Conservation (phyloP, 345 rosid species). For the Eucalyptus erythrocorys region DNA sequence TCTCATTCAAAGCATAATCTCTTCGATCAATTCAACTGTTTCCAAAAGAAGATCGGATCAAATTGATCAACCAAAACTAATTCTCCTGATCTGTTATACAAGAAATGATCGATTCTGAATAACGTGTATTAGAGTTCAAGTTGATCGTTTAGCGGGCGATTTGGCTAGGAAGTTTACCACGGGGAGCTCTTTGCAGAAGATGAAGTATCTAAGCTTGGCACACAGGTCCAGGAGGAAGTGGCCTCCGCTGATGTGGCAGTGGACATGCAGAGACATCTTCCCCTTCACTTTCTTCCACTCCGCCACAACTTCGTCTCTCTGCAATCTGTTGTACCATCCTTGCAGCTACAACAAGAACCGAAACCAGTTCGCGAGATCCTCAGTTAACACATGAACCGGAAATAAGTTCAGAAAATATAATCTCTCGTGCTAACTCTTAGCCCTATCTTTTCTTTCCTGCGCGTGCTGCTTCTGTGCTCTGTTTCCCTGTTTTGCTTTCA, state of each 20-base stretch:
- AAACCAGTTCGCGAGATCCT: background rate
- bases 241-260: slow-evolving; percentile 97
- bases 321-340: slow-evolving; percentile 77
- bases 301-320: slow-evolving; percentile 95
- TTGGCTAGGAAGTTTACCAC: slow-evolving; percentile 33
- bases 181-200: slow-evolving; percentile 80
- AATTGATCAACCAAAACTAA: background rate
- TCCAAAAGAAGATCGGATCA: background rate
- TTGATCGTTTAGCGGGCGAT: background rate
- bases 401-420: background rate
- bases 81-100: background rate
- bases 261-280: slow-evolving; percentile 92
- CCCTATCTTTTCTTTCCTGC: background rate
- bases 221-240: slow-evolving; percentile 63
- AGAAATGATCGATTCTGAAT: background rate
- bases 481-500: background rate
- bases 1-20: background rate
- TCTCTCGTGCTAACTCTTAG: background rate
- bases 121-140: background rate
- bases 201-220: slow-evolving; percentile 64
- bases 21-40: background rate
- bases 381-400: background rate
- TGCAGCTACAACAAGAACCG: slow-evolving; percentile 56
- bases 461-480: background rate
- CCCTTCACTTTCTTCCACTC: slow-evolving; percentile 97